These are phyloP conservation scores for Chytridiales sp. DNA, from an alignment of 371 early-diverging fungal species.

Conservation along the genomic window DNA sequence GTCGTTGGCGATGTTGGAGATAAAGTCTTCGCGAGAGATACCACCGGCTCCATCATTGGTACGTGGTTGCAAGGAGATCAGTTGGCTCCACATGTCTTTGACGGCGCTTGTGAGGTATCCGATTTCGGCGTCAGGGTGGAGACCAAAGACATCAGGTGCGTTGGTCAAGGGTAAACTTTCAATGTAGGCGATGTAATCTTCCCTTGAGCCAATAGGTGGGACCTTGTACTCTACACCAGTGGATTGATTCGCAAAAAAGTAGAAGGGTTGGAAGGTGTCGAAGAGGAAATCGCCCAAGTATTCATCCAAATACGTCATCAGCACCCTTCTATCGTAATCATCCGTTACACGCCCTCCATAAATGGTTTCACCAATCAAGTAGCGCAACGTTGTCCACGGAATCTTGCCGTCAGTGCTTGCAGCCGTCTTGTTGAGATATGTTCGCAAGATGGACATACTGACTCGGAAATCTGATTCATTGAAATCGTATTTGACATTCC, in stretches of 20 bases:
- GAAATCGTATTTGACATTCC: slow-evolving; percentile 65
- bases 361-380: slow-evolving; percentile 62
- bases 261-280: slow-evolving; percentile 61
- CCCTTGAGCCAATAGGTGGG: slow-evolving; percentile 41
- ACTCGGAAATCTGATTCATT: slow-evolving; percentile 64
- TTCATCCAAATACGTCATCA: slow-evolving; percentile 61
- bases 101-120: slow-evolving; percentile 57
- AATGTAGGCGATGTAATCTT: slow-evolving; percentile 53
- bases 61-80: slow-evolving; percentile 58
- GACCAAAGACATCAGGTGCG: slow-evolving; percentile 62
- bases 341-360: slow-evolving; percentile 67
- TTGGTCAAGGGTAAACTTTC: slow-evolving; percentile 57
- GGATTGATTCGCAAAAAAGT: slow-evolving; percentile 44
- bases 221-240: slow-evolving; percentile 50
- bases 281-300: slow-evolving; percentile 63
- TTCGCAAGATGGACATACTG: slow-evolving; percentile 48
- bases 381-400: slow-evolving; percentile 61
- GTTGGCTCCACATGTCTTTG: slow-evolving; percentile 59
- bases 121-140: slow-evolving; percentile 64
- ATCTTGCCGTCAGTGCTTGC: slow-evolving; percentile 46
- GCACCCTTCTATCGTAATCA: slow-evolving; percentile 60
- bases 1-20: slow-evolving; percentile 53
- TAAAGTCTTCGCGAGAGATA: slow-evolving; percentile 59
- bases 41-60: slow-evolving; percentile 53
- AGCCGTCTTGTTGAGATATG: slow-evolving; percentile 56